Evolutionary conservation across 768 basidiomycete genomes (phyloP), one percentile per base, ranked within the genome.

Genomic region (Rhodotorula taiwanensis): DNA sequence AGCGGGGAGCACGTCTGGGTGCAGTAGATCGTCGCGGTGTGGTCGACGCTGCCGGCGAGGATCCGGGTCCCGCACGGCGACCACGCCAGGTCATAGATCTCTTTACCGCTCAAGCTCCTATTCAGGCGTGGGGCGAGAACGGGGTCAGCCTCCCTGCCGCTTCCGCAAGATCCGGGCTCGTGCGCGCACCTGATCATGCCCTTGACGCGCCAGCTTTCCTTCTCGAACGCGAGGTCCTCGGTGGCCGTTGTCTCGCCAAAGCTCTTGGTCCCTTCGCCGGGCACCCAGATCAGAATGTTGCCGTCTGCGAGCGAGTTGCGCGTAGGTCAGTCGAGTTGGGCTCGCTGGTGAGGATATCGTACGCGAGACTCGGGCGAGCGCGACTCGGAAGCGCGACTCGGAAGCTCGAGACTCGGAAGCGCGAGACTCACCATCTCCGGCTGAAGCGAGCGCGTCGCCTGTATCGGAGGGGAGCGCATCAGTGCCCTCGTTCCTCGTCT

Each of bases 11-110:
- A 89, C 72, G 91, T 88, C 15, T 76, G 78, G 6, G 84, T 79
- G 23, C 84, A 81, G 76, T 87, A 93, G 42, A 97, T 84, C 52
- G 89, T 79, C 1, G 94, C 93, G 9, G 86, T 86, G 70, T 97
- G 97, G 76, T 99, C 95, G 13, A 94, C 98, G 74, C 89, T 91
- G 7, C 95, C 95, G n/a, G 91, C 86, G 47, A 99, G 82, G 61
- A 99, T 83, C 68, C 89, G 94, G 67, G 93, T 89, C 36, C 94
- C 91, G 23, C 87, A 86, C 0, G 95, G 95, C 69, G 89, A 91
- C 95, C 95, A 99, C 0, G 92, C 90, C 30, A 99, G 79, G 73
- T 99, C 95, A 75, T 99, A 99, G 10, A 98, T 91, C 75, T 98
- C 91, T 83, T 93, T 89, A 7, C 86, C 86, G 3, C 91, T 89